Evolutionary conservation across 805 yeast genomes (phyloP).

Genomic region (Metschnikowia bowlesiae): DNA sequence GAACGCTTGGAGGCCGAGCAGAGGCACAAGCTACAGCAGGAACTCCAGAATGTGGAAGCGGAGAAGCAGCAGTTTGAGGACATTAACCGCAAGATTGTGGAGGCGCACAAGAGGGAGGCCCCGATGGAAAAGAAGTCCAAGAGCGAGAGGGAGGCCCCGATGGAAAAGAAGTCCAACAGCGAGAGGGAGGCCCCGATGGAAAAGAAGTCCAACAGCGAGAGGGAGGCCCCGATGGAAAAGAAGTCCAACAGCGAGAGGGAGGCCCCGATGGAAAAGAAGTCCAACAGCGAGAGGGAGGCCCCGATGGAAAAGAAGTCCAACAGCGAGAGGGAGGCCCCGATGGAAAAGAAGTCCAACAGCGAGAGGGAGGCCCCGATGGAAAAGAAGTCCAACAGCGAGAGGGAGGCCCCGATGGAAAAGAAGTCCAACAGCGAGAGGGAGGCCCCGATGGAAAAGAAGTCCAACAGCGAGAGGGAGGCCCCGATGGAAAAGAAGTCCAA

Average conservation of each 20-base stretch:
- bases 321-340: not conserved
- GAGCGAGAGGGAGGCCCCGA: not conserved
- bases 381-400: conserved; percentile 2
- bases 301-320: conserved; percentile 3
- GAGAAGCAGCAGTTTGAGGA: conserved; percentile 12
- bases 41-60: conserved; percentile 22
- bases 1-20: conserved; percentile 30
- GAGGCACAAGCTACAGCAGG: conserved; percentile 25
- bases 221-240: conserved; percentile 1
- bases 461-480: not conserved
- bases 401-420: conserved; percentile 1
- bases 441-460: conserved; percentile 4
- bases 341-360: conserved; percentile 1
- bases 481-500: no score
- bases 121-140: not conserved
- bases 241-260: not conserved
- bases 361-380: not conserved
- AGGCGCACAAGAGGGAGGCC: not conserved
- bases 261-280: conserved; percentile 4
- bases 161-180: conserved; percentile 1
- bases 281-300: not conserved
- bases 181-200: not conserved
- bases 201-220: conserved; percentile 2
- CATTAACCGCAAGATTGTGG: not conserved
- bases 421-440: not conserved